Conservation (phyloP, 2,329 filamentous ascomycete species). For the Bimuria novae-zelandiae region DNA sequence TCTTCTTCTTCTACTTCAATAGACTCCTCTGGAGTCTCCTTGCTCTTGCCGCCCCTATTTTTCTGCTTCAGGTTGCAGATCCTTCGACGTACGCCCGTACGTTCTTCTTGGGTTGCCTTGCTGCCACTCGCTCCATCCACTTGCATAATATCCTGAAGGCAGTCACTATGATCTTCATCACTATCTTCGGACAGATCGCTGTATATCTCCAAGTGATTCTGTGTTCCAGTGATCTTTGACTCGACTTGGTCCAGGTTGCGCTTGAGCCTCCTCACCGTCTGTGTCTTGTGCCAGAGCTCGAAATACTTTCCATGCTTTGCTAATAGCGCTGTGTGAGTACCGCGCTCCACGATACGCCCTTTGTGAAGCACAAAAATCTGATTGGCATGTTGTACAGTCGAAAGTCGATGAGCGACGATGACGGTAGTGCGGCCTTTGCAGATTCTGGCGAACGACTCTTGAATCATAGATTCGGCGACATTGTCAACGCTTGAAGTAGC, state of each 20-base stretch:
- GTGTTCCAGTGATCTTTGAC: background rate
- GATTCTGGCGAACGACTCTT: slow-evolving; percentile 60
- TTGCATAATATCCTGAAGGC: slow-evolving; percentile 4
- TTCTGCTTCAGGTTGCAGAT: background rate
- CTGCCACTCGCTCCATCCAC: slow-evolving; percentile 7
- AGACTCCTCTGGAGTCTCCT: no score
- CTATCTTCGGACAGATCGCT: background rate
- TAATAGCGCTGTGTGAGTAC: slow-evolving; percentile 73
- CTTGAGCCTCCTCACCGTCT: background rate
- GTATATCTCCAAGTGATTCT: background rate
- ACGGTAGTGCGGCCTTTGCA: slow-evolving; percentile 65
- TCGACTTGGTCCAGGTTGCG: background rate
- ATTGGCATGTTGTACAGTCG: slow-evolving; percentile 79
- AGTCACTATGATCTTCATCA: background rate
- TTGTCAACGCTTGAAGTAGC: slow-evolving; percentile 83
- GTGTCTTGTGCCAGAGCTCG: slow-evolving; percentile 6
- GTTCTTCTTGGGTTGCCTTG: background rate
- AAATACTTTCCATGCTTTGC: background rate
- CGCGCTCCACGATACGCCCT: slow-evolving; percentile 73
- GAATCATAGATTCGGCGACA: slow-evolving; percentile 65
- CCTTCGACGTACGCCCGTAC: background rate
- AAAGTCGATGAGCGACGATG: slow-evolving; percentile 74
- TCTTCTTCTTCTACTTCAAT: no score
- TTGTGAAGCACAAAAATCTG: slow-evolving; percentile 77
- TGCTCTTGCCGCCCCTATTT: background rate